phyloP scores from a whole-genome alignment of 306 rosid genomes.

The Rosa persica region DNA sequence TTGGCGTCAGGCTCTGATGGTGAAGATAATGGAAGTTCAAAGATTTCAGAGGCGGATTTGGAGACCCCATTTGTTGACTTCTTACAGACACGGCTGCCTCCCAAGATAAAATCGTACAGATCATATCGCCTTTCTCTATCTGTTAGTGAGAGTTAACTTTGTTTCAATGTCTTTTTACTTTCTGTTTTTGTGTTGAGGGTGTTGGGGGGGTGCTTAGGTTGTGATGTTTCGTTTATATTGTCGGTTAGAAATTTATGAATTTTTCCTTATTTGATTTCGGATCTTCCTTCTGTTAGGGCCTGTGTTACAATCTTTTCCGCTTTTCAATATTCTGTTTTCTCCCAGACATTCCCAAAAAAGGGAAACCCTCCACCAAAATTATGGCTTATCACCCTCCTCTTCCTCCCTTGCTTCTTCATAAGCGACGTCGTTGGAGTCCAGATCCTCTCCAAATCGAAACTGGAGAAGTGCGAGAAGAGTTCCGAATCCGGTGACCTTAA shows the following conservation, averaged over 20 bases:
- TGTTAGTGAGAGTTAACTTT: conserved; percentile 45
- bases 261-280: too few relatives aligned
- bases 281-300: too few relatives aligned
- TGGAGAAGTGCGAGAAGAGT: conserved; percentile 77
- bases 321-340: background rate
- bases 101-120: conserved; percentile 83
- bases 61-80: conserved; percentile 66
- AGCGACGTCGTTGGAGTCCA: conserved; percentile 43
- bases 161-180: background rate
- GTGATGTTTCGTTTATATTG: too few relatives aligned
- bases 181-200: background rate
- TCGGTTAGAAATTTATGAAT: too few relatives aligned
- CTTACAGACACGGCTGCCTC: conserved; percentile 71
- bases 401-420: conserved; percentile 27
- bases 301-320: too few relatives aligned
- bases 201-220: too few relatives aligned
- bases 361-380: conserved; percentile 12
- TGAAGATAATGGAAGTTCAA: conserved; percentile 34
- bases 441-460: conserved; percentile 88
- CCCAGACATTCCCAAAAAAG: background rate
- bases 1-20: conserved; percentile 31
- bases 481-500: conserved; percentile 65
- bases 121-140: conserved; percentile 41
- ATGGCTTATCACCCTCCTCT: conserved; percentile 19
- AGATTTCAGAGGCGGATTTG: conserved; percentile 71